A percentile compares a stretch with the other conserved stretches of the same genome.
These are phyloP conservation scores for Zasmidium angulare DNA, from an alignment of 2,329 filamentous ascomycete genomes.

Conservation along the genomic window DNA sequence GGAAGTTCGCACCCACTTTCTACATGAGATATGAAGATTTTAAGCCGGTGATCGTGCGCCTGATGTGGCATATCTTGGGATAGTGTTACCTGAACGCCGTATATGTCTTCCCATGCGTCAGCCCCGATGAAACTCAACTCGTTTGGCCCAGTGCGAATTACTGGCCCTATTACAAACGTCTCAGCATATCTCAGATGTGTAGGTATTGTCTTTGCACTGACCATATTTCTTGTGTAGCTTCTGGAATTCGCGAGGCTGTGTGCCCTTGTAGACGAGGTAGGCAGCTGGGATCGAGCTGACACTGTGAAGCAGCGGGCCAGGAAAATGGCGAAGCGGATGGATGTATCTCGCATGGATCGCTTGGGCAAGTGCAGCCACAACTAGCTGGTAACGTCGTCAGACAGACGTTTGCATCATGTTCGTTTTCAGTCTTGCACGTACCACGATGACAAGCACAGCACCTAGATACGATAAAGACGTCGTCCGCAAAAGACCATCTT, in stretches of 20 bases:
- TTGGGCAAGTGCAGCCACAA: neutral
- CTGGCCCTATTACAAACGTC: neutral
- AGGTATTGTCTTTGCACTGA: too few relatives aligned
- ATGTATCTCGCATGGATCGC: neutral
- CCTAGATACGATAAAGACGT: neutral
- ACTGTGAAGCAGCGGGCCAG: neutral
- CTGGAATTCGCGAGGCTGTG: neutral
- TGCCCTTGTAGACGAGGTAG: conserved; percentile 1
- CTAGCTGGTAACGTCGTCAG: too few relatives aligned
- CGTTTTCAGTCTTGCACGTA: too few relatives aligned
- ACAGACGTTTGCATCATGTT: too few relatives aligned
- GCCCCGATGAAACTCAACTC: neutral
- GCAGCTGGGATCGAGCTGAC: neutral
- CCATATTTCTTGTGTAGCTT: conserved; percentile 39
- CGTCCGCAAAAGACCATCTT: too few relatives aligned
- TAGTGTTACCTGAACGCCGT: neutral
- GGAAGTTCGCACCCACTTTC: conserved; percentile 1
- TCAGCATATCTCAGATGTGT: too few relatives aligned
- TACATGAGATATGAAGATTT: neutral
- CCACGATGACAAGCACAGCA: too few relatives aligned
- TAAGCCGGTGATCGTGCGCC: too few relatives aligned
- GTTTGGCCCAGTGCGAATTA: conserved; percentile 1
- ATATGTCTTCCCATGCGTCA: conserved; percentile 3
- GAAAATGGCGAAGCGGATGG: neutral
- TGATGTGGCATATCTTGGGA: too few relatives aligned